Base-by-base conservation (phyloP, 2,329 filamentous ascomycete genomes). In the Pseudonectria foliicola region DNA sequence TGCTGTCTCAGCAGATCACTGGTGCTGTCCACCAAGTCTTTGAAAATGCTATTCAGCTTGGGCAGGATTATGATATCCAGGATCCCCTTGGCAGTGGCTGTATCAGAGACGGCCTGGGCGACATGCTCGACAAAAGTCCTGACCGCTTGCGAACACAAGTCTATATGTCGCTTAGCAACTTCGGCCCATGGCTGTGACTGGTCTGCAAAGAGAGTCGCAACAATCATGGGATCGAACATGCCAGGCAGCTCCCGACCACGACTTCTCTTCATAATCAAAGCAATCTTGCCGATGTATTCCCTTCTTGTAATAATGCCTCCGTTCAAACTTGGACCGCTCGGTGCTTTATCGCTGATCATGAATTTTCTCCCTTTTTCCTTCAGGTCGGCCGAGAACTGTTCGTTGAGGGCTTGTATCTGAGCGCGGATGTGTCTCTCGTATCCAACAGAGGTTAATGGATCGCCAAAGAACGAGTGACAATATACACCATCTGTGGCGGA, bases 141-240 rank as follows among this genome's bases (percentile, higher is more conserved):
- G 7, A 45, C 42, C 3, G 40, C 40, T 1, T 33, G 25, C 39
- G 48, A 46, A 3, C 50, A 38, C 1, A 18, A 29, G 2, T 39
- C 33, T 0, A 54, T 32, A 25, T 48, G 42, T 1, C 11, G 7
- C 11, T 27, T 51, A 1, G 68, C 71, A 16, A 75, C 62, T 0
- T 37, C 21, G 27, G 64, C 52, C 80, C 77, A 84, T 0, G 67
- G 69, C 6, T 45, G 35, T 1, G 68, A 76, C 38, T 83, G 77
- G 29, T 79, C 67, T 13, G 59, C 58, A 48, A 84, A 84, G 0
- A 85, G 52, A 14, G 80, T 70, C 0, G 61, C 59, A 1, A 83
- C 65, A 8, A 82, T 58, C 34, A 75, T 50, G 0, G 77, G 70
- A 39, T 79, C 79, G 53, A 77, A 81, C 0, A 63, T 74, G 0